Evolutionary conservation across 2,329 filamentous ascomycete genomes (phyloP), one percentile per base, ranked within the genome.

Genomic region (Aureobasidium leucospermi): DNA sequence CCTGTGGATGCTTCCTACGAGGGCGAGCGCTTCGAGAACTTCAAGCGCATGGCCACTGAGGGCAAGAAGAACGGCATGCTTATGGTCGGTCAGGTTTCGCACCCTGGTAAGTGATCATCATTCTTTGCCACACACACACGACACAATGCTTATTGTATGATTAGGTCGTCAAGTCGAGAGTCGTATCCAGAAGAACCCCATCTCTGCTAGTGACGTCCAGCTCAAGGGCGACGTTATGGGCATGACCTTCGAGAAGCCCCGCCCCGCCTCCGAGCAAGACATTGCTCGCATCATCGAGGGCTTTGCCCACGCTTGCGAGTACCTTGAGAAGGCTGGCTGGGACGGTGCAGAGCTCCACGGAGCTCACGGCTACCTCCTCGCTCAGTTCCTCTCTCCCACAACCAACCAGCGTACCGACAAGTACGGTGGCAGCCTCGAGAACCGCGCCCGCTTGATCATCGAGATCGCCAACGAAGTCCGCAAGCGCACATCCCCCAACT

Each of bases 271-370:
- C 0, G 71, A 79, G 28, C 74, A 76, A 13, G 83, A 86, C 51
- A 83, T 88, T 64, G 68, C 76, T 39, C 67, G 73, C 13, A 68
- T 88, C n/a, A 76, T 85, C n/a, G 76, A 82, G 23, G 78, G 78
- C 2, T 88, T 85, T 65, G 81, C 81, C 0, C 80, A 87, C 65
- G 78, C 83, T 0, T 83, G 84, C 0, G 80, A 83, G 65, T 87
- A 80, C 63, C 73, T 83, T 4, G 78, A 86, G 61, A 82, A 82
- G 67, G 84, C 83, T 0, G 85, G 85, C 2, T 88, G 71, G 59
- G 78, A 81, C 62, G 80, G 80, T 41, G 67, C 78, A 19, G 63
- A 79, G 62, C 67, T 79, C 6, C 77, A 79, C 62, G 76, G 71
- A 16, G 76, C 76, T 7, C 64, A 46, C 47, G 66, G 60, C 6